These are phyloP conservation scores for Rhododendron simsii DNA, from an alignment of 148 eudicot species.

Conservation along the genomic window DNA sequence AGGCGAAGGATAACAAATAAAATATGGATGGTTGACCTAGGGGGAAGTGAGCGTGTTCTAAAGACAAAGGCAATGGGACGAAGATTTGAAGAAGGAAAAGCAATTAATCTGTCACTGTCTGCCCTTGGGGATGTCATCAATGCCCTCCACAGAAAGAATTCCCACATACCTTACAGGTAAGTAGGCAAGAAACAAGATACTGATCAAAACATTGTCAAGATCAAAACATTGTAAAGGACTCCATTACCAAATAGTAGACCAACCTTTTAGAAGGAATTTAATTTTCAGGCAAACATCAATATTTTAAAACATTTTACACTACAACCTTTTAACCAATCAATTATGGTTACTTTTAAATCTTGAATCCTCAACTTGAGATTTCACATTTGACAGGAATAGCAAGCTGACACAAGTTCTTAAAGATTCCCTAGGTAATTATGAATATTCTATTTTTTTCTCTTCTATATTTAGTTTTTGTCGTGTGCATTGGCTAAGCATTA, in stretches of 20 bases:
- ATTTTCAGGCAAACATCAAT: background rate
- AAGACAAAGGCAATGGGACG: constrained; percentile 24
- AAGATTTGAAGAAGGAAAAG: constrained; percentile 31
- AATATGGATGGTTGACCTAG: constrained; percentile 26
- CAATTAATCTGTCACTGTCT: constrained; percentile 25
- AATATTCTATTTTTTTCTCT: background rate
- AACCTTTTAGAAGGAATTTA: background rate
- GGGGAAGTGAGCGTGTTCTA: constrained; percentile 26
- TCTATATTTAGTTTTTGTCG: background rate
- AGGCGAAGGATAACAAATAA: constrained; percentile 22
- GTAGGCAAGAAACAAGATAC: background rate
- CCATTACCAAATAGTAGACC: background rate
- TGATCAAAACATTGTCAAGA: background rate
- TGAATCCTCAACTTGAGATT: background rate
- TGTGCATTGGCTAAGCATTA: background rate
- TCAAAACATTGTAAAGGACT: background rate
- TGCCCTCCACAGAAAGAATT: constrained; percentile 21
- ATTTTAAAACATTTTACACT: background rate
- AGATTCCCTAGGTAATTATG: constrained; percentile 25
- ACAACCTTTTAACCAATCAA: background rate
- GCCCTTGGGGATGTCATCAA: constrained; percentile 31
- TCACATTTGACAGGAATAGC: constrained; percentile 22
- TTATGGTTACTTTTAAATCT: background rate
- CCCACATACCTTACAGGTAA: constrained; percentile 28
- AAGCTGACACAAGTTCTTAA: constrained; percentile 29